Evolutionary conservation across 2,329 filamentous ascomycete genomes (phyloP).

Genomic region (Claviceps humidiphila): DNA sequence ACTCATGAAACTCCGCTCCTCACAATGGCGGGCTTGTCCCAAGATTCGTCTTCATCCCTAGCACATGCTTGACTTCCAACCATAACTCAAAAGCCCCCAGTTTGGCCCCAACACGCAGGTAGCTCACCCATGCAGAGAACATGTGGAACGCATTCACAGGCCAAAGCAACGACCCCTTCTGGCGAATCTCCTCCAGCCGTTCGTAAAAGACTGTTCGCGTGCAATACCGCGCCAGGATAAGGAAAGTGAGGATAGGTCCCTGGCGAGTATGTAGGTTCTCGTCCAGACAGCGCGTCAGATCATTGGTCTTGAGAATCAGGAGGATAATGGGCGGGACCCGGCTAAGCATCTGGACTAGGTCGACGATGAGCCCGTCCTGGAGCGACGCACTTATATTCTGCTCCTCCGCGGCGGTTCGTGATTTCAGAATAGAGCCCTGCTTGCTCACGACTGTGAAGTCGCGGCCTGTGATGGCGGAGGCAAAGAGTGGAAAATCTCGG

Average conservation of each 20-base stretch:
- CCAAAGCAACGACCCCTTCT: conserved; percentile 41
- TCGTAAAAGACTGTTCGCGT: conserved; percentile 53
- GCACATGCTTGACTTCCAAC: conserved; percentile 38
- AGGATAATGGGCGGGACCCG: conserved; percentile 86
- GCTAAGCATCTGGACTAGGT: conserved; percentile 77
- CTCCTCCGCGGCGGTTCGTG: conserved; percentile 64
- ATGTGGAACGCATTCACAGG: conserved; percentile 42
- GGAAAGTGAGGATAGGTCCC: conserved; percentile 50
- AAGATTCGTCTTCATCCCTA: conserved; percentile 21
- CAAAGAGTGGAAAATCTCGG: conserved; percentile 87
- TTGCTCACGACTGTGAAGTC: conserved; percentile 67
- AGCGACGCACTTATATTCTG: conserved; percentile 73
- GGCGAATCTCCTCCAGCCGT: conserved; percentile 43
- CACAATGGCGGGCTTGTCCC: conserved; percentile 11
- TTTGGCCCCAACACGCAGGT: conserved; percentile 47
- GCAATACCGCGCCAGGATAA: conserved; percentile 58
- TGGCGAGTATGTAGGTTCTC: conserved; percentile 71
- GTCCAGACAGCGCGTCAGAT: conserved; percentile 84
- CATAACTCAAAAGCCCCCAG: conserved; percentile 51
- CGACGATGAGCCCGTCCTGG: conserved; percentile 75
- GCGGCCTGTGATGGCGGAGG: conserved; percentile 86
- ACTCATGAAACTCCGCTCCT: not conserved
- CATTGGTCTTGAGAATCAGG: conserved; percentile 94
- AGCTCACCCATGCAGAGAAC: conserved; percentile 43
- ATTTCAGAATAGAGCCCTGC: conserved; percentile 40